A percentile compares a stretch with the other conserved stretches of the same genome.
Evolutionary conservation across 1,284 basidiomycete genomes (phyloP).

Genomic region (Inonotus hispidus): DNA sequence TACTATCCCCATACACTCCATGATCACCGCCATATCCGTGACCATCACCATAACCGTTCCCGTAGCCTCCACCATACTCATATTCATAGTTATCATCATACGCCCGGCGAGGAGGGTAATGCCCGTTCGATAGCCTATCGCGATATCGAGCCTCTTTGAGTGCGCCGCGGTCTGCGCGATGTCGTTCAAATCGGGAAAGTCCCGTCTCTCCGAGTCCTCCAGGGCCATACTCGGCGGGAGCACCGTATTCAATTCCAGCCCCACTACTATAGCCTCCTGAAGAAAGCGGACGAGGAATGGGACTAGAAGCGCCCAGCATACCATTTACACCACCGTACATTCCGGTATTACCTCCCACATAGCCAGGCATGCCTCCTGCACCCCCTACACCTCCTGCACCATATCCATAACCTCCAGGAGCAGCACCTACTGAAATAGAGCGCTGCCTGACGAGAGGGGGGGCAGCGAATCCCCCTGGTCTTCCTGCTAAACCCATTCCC

Average conservation of each 20-base stretch:
- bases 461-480: neutral
- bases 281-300: neutral
- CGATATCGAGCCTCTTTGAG: neutral
- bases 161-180: neutral
- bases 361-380: neutral
- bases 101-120: neutral
- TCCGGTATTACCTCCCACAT: neutral
- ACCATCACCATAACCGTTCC: neutral
- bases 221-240: neutral
- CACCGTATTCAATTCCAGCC: neutral
- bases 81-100: neutral
- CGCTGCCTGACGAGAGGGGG: conserved; percentile 12
- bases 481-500: neutral
- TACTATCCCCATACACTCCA: neutral
- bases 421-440: conserved; percentile 3
- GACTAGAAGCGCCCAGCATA: neutral
- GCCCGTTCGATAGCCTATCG: neutral
- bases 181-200: neutral
- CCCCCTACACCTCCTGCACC: conserved; percentile 2
- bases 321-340: neutral
- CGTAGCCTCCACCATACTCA: neutral
- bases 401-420: conserved; percentile 2
- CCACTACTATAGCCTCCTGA: neutral
- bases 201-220: neutral
- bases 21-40: neutral